Base-by-base conservation (phyloP, 192 early-diverging fungal species). In the Coemansia sp. region DNA sequence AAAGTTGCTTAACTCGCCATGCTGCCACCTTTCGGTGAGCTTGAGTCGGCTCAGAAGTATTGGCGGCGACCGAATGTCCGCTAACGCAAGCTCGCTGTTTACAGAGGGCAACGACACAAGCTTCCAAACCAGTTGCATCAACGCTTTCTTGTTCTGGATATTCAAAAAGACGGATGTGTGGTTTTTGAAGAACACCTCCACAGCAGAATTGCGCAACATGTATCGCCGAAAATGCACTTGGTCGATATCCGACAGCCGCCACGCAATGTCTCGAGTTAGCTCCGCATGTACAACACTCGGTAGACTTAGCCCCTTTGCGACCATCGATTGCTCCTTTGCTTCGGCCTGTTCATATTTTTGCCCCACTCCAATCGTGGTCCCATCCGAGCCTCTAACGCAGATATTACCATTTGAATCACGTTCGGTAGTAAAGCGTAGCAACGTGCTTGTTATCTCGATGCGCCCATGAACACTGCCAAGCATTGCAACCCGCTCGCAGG, bases 1-100 rank as follows among this genome's bases (percentile, higher is more conserved):
- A 76, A 97, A 98, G 66, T 98, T 98, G 51, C 90, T 90, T 44
- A 98, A 90, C 72, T 96, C 93, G 24, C 92, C 79, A 34, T 84
- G 85, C 66, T 91, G 87, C 96, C 96, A 98, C 41, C 86, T 81
- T 62, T 91, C 87, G 0, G 92, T 93, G 61, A 95, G 63, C 55
- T 58, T 60, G 18, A 72, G 53, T 21, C 78, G 68, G 20, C 56
- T 49, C 20, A 81, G 41, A 49, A 81, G 67, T 0, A 52, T 57
- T 16, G 63, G 58, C 21, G 78, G 69, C 45, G 78, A 63, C 16
- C 73, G 73, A n/a, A 81, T 63, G 41, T 81, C 78, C 0, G 73
- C 65, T 8, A 75, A 64, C 7, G 73, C 33, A 51, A 81, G 73
- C 12, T 63, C 69, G 38, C 43, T 41, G 39, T 75, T 75, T 1